phyloP scores from a whole-genome alignment of 345 rosid species.

The Syzygium aromaticum region DNA sequence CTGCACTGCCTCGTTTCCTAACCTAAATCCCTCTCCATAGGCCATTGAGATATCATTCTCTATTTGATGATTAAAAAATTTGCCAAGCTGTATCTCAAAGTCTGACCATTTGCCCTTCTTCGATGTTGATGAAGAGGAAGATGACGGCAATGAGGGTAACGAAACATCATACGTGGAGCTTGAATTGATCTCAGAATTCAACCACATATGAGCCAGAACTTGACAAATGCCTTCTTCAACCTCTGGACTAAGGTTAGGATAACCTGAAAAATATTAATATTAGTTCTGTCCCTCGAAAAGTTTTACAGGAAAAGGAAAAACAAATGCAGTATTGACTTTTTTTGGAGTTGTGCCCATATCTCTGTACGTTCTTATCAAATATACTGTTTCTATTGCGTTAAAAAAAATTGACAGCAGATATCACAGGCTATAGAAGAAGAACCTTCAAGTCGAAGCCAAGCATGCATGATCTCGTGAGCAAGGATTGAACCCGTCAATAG shows the following conservation, averaged over 20 bases:
- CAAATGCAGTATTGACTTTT: background rate
- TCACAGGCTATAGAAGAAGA: background rate
- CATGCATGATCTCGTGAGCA: constrained; percentile 99
- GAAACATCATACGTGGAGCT: constrained; percentile 24
- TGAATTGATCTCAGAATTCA: constrained; percentile 63
- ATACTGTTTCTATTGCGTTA: background rate
- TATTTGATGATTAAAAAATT: constrained; percentile 71
- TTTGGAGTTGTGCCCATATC: background rate
- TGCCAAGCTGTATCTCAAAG: constrained; percentile 75
- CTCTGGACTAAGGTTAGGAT: constrained; percentile 60
- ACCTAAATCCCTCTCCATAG: constrained; percentile 88
- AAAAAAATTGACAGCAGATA: background rate
- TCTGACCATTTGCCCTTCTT: constrained; percentile 78
- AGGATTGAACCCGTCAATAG: constrained; percentile 91
- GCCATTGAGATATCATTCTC: constrained; percentile 55
- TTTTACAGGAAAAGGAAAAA: background rate
- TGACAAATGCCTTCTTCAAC: constrained; percentile 99
- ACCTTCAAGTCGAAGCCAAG: constrained; percentile 98
- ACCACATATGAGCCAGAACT: constrained; percentile 92
- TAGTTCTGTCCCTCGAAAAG: background rate
- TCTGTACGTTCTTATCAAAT: background rate
- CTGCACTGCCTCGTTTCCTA: constrained; percentile 56
- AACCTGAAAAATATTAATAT: constrained; percentile 33
- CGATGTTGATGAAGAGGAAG: constrained; percentile 32
- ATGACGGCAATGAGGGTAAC: constrained; percentile 27